Base-by-base conservation (phyloP, 306 rosid genomes). In the Prunus dulcis region DNA sequence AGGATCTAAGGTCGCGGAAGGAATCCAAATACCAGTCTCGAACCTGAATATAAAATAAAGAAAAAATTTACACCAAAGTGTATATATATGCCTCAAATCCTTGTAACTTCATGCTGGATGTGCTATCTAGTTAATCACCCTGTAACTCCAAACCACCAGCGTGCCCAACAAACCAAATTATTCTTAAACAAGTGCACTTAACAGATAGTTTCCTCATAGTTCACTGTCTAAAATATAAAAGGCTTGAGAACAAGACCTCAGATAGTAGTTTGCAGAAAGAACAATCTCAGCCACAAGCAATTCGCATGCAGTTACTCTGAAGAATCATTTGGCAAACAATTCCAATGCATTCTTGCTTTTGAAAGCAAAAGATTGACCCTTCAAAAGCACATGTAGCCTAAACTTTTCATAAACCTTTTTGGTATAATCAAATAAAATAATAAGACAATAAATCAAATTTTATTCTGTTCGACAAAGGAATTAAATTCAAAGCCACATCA, bases 21-120 rank as follows among this genome's bases (percentile, higher is more conserved):
- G 99, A 95, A 79, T 95, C 99, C 81, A 91, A 49, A 34, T 92
- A 95, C 99, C 99, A 95, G 84, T 95, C 97, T 15, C 92, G 93
- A 53, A 95, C 99, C 99, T 95, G 64, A n/a, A 61, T 64, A 67
- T 14, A 50, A 64, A 32, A 71, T 32, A 20, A 72, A 75, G 25
- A 27, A 66, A 55, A 50, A 56, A 32, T 9, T 15, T 76, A 78
- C 72, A 75, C 67, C 66, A 22, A 65, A 63, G 6, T 5, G 52
- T 47, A 47, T 47, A 6, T 38, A 6, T 6, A 7, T 38, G 43
- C 43, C 43, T 38, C 43, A 38, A 38, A 38, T 38, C 9, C 43
- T 15, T 52, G 30, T 30, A 30, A 27, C 7, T 27, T 11, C 6
- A 64, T 22, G 55, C 67, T 28, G 32, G 43, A 12, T 15, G 4